Evolutionary conservation across 352 stramenopile genomes (phyloP), one percentile per base, ranked within the genome.

Genomic region (Globisporangium yorkense): DNA sequence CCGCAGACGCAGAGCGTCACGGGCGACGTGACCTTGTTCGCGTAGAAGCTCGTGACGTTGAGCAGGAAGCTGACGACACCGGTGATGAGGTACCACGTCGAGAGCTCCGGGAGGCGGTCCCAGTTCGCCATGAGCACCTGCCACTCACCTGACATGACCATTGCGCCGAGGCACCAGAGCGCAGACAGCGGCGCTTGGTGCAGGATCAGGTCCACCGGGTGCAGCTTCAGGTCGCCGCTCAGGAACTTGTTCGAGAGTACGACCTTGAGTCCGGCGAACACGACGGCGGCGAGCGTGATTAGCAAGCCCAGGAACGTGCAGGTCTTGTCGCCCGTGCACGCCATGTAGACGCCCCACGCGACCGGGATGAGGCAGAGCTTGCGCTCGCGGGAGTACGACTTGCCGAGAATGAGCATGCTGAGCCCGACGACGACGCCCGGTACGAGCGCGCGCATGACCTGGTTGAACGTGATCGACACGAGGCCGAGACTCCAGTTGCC

Each of bases 401-500:
- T 95, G 55, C 76, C 69, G 6, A 91, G 70, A 41, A 94, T 86
- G 37, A 93, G 57, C 63, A 89, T 92, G 43, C 82, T 93, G 29
- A 96, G 76, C 39, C 79, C 69, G 41, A 96, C 71, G 12, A 92
- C 83, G 41, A 95, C 75, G 24, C 76, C 76, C 2, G 87, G 87
- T 29, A 96, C 87, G 27, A 96, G 72, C 47, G 86, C 80, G 33
- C 83, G 77, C 86, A 97, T 96, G 47, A 97, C 86, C 76, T 98
- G 94, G 68, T 98, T 98, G 61, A 98, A 98, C 47, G 92, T 97
- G 59, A 98, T 96, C 18, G 90, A 97, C 8, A 98, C 92, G 61
- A 96, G 77, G 2, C 81, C 74, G 5, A 97, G 64, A 51, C 88
- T 97, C 65, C 89, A 89, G 72, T 98, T 98, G 62, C 94, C 94